Base-by-base conservation (phyloP, 2,329 filamentous ascomycete genomes). In the Cytospora leucostoma region DNA sequence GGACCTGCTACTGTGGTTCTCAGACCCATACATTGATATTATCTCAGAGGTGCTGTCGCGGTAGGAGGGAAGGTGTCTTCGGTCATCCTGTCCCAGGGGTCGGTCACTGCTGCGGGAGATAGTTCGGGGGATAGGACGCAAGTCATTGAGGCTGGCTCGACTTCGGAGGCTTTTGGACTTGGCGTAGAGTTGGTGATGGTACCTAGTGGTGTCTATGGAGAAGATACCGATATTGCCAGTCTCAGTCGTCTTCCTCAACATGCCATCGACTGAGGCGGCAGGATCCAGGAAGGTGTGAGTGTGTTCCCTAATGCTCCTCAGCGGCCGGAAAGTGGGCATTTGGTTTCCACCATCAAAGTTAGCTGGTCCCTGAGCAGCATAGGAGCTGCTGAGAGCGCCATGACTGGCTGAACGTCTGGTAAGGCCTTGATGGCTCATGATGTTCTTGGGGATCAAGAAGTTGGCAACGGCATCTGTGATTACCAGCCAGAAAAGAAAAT, bases 231-330 rank as follows among this genome's bases (percentile, higher is more conserved):
- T 85, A 67, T 88, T 84, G n/a, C 86, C 85, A 10, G 85, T 87
- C 70, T 88, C 86, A 0, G 85, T 88, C 1, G 84, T 87, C 4
- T 82, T 88, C 74, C 84, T 88, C 64, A 88, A 76, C 86, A 88
- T 88, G 71, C 84, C 82, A 68, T 86, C 81, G n/a, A 88, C 74
- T 2, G 82, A 82, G 6, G 81, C 83, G 0, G 84, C 82, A 1
- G 77, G 82, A 53, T 74, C 76, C 15, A 81, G 75, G 57, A 82
- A 73, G 34, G 72, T 71, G 15, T 59, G 55, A 35, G 74, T 70
- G 61, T 79, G 79, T 61, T 80, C 77, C 56, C 78, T 77, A 63
- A 81, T 74, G 67, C 75, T 77, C 62, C 77, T 76, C 37, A 82
- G 73, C 5, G 80, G 78, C 40, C 76, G 76, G 74, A 38, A 75